Evolutionary conservation across 768 basidiomycete genomes (phyloP).

Genomic region (Russula brevipes): DNA sequence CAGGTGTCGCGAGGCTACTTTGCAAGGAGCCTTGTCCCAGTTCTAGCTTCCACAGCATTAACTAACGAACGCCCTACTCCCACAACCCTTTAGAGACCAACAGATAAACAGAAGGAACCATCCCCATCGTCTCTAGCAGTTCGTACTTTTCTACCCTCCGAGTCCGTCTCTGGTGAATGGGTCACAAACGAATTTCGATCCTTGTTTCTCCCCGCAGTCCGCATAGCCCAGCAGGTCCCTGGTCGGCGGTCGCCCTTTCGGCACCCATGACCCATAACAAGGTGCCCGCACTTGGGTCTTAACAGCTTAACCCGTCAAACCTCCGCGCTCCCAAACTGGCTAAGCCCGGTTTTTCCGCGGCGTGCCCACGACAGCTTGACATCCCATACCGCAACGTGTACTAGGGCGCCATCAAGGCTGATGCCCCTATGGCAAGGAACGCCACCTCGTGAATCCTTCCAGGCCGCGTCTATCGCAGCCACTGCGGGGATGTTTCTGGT

Average conservation of each 20-base stretch:
- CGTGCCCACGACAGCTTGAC: neutral
- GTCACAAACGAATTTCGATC: neutral
- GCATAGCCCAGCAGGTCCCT: neutral
- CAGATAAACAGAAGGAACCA: no score
- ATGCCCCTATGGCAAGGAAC: constrained; percentile 13
- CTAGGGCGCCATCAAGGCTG: constrained; percentile 11
- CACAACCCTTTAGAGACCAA: no score
- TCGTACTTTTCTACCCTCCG: neutral
- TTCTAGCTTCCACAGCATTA: no score
- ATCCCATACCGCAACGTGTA: neutral
- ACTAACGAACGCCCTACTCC: no score
- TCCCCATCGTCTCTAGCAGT: constrained; percentile 1
- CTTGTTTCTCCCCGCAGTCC: neutral
- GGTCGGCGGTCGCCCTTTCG: neutral
- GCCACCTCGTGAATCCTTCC: constrained; percentile 13
- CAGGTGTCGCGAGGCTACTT: no score
- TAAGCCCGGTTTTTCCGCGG: neutral
- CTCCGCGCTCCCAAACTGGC: neutral
- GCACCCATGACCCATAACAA: neutral
- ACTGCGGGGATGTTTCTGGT: no score
- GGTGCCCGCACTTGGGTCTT: neutral
- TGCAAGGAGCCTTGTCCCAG: no score
- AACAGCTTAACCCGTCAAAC: neutral
- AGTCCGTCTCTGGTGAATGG: neutral
- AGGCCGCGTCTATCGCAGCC: no score